A percentile compares a stretch with the other conserved stretches of the same genome.
These are phyloP conservation scores for Arctostaphylos glauca DNA, from an alignment of 148 eudicot genomes.

Conservation along the genomic window DNA sequence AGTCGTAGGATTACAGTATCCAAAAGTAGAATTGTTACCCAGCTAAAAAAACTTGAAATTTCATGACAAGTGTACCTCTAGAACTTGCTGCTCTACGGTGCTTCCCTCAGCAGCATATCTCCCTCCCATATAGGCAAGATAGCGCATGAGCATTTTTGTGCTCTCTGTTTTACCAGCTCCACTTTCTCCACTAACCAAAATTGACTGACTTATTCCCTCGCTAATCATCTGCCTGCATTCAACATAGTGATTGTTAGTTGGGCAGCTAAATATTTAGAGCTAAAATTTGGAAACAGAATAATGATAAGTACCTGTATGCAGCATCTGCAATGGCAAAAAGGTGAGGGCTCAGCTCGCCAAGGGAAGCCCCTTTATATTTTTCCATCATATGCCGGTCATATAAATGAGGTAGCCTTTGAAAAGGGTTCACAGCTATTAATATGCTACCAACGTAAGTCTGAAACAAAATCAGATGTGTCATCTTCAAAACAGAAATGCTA, in stretches of 20 bases:
- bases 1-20: conserved; percentile 12
- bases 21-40: not conserved
- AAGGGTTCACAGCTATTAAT: conserved; percentile 95
- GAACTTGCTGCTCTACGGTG: conserved; percentile 65
- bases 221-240: conserved; percentile 57
- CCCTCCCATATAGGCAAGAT: conserved; percentile 78
- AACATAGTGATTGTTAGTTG: conserved; percentile 1
- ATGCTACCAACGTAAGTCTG: conserved; percentile 95
- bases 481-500: conserved; percentile 14
- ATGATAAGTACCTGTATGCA: conserved; percentile 68
- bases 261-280: not conserved
- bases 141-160: conserved; percentile 74
- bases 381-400: conserved; percentile 70
- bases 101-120: conserved; percentile 49
- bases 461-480: conserved; percentile 24
- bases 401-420: conserved; percentile 77
- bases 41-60: not conserved
- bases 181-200: conserved; percentile 82
- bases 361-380: conserved; percentile 72
- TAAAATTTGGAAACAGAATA: conserved; percentile 10
- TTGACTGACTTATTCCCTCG: conserved; percentile 66
- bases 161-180: conserved; percentile 84
- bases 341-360: conserved; percentile 88
- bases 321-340: conserved; percentile 97
- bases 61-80: conserved; percentile 40